A percentile compares a stretch with the other conserved stretches of the same genome.
Evolutionary conservation across 2,329 filamentous ascomycete genomes (phyloP).

Genomic region (Colletotrichum viniferum): DNA sequence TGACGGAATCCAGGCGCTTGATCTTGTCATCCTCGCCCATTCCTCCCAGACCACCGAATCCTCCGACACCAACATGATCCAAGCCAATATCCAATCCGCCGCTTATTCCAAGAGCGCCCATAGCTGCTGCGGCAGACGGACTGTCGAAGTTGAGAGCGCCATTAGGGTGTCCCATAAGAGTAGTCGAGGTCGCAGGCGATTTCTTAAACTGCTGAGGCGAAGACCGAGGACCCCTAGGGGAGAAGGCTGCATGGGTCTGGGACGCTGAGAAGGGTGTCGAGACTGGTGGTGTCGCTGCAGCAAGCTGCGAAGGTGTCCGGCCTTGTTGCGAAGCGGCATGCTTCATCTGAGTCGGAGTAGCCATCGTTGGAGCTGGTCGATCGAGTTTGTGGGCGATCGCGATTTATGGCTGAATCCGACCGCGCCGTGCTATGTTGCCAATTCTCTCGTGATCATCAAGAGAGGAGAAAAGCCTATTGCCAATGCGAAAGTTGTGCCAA

Average conservation of each 20-base stretch:
- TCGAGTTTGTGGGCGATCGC: neutral
- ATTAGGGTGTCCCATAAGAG: conserved; percentile 51
- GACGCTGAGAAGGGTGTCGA: conserved; percentile 68
- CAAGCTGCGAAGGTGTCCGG: conserved; percentile 54
- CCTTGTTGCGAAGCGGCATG: conserved; percentile 57
- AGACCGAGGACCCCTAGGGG: conserved; percentile 60
- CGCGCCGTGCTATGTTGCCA: neutral
- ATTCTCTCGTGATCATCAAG: neutral
- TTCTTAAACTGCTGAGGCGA: conserved; percentile 70
- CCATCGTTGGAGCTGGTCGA: conserved; percentile 36
- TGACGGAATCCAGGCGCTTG: conserved; percentile 57
- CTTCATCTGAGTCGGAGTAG: conserved; percentile 57
- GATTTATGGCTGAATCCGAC: neutral
- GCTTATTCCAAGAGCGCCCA: conserved; percentile 59
- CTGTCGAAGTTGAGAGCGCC: conserved; percentile 65
- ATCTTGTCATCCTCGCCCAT: conserved; percentile 59
- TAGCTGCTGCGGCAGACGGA: conserved; percentile 65
- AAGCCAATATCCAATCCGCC: conserved; percentile 56
- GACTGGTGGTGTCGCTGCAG: conserved; percentile 66
- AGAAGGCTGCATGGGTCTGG: conserved; percentile 61
- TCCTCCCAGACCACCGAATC: conserved; percentile 40
- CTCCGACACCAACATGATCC: conserved; percentile 54
- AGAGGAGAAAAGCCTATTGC: neutral
- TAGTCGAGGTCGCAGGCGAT: conserved; percentile 60
- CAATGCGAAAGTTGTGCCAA: neutral